Percentiles rank a stretch among this genome's conserved stretches.
Evolutionary conservation across 2,329 filamentous ascomycete species (phyloP).

Genomic region (Ploettnerulaceae sp.): DNA sequence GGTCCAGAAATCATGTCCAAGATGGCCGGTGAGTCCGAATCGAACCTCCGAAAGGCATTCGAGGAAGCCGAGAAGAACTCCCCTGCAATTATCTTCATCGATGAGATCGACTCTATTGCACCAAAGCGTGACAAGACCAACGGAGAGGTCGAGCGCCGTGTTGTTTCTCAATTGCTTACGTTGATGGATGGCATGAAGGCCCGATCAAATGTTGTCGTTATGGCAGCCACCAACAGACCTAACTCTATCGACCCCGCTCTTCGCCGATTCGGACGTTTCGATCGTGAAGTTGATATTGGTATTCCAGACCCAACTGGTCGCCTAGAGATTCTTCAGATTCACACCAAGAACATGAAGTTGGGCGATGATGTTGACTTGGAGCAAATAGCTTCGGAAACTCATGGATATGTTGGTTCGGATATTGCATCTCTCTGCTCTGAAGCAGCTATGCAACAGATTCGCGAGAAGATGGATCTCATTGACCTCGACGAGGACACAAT

Average conservation of each 20-base stretch:
- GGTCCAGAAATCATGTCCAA: slow-evolving; percentile 99
- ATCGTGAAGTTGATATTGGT: slow-evolving; percentile 97
- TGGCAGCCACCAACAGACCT: slow-evolving; percentile 97
- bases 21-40: slow-evolving; percentile 99
- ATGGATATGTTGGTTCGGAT: slow-evolving; percentile 99
- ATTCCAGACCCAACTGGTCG: slow-evolving; percentile 97
- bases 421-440: slow-evolving; percentile 97
- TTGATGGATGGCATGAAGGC: slow-evolving; percentile 99
- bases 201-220: slow-evolving; percentile 95
- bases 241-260: slow-evolving; percentile 98
- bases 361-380: slow-evolving; percentile 94
- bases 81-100: slow-evolving; percentile 98
- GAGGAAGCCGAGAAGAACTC: slow-evolving; percentile 99
- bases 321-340: slow-evolving; percentile 97
- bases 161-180: slow-evolving; percentile 92
- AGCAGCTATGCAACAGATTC: slow-evolving; percentile 99
- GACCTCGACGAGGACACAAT: slow-evolving; percentile 99
- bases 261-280: slow-evolving; percentile 96
- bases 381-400: slow-evolving; percentile 93
- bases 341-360: slow-evolving; percentile 99
- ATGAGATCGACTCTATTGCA: slow-evolving; percentile 98
- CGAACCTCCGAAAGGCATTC: slow-evolving; percentile 97
- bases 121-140: slow-evolving; percentile 99
- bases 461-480: slow-evolving; percentile 99
- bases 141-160: slow-evolving; percentile 96